These are phyloP conservation scores for Pterocarpus santalinus DNA, from an alignment of 306 rosid species.

Conservation along the genomic window DNA sequence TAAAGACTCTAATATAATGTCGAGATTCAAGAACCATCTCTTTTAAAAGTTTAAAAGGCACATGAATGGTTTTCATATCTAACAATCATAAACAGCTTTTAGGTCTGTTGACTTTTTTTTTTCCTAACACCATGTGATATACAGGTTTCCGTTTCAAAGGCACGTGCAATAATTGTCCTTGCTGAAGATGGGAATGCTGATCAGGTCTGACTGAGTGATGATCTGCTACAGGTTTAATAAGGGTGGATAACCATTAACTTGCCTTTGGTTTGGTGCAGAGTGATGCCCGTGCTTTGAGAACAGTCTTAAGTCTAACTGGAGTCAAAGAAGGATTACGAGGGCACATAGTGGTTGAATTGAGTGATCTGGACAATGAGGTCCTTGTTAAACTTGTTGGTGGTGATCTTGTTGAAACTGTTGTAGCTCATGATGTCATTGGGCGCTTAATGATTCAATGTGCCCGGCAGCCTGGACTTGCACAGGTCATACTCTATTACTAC, in stretches of 20 bases:
- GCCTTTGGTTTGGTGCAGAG: slow-evolving; percentile 68
- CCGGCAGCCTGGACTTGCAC: slow-evolving; percentile 97
- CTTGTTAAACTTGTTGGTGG: slow-evolving; percentile 97
- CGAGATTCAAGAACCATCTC: too few species aligned
- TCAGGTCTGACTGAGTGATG: slow-evolving; percentile 67
- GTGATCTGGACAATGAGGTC: slow-evolving; percentile 92
- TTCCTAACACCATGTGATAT: slow-evolving; percentile 37
- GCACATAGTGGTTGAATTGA: slow-evolving; percentile 89
- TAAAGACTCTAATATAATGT: too few species aligned
- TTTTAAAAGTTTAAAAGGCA: too few species aligned
- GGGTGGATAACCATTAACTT: slow-evolving; percentile 44
- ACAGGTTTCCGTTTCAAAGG: slow-evolving; percentile 93
- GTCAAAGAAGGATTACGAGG: slow-evolving; percentile 89
- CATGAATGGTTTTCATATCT: too few species aligned
- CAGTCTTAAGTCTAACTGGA: slow-evolving; percentile 90
- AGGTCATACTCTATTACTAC: slow-evolving; percentile 60
- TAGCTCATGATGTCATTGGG: slow-evolving; percentile 96
- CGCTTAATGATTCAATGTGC: slow-evolving; percentile 99
- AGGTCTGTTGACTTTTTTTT: slow-evolving; percentile 21
- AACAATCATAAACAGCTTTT: not conserved
- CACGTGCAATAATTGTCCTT: slow-evolving; percentile 88
- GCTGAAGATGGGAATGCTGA: slow-evolving; percentile 98
- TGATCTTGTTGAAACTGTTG: slow-evolving; percentile 94
- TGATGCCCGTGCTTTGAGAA: slow-evolving; percentile 94
- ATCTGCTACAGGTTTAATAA: slow-evolving; percentile 39